Percentiles rank a stretch among this genome's conserved stretches.
These are phyloP conservation scores for Tubosaeta sp. DNA, from an alignment of 768 basidiomycete species.

Conservation along the genomic window DNA sequence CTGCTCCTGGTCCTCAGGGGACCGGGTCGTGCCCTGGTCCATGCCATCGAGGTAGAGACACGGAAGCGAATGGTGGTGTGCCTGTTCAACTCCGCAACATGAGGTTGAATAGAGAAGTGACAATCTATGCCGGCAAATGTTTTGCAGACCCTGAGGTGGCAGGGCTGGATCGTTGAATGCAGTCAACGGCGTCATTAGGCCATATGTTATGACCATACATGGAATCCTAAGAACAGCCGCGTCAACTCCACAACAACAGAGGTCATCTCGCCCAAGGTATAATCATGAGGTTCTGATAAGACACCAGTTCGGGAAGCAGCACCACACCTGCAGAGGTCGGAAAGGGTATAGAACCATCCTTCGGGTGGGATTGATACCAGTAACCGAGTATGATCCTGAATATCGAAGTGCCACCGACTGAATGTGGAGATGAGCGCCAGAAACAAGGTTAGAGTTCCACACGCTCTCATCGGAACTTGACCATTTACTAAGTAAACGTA, in stretches of 20 bases:
- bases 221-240: background rate
- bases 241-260: background rate
- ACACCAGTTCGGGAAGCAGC: too few species aligned
- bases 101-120: background rate
- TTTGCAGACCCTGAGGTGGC: background rate
- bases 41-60: slow-evolving; percentile 6
- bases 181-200: background rate
- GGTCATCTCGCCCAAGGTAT: too few species aligned
- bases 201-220: background rate
- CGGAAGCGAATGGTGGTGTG: background rate
- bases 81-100: background rate
- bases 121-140: background rate
- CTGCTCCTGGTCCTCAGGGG: background rate
- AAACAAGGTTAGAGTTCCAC: background rate
- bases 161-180: too few species aligned
- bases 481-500: too few species aligned
- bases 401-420: too few species aligned
- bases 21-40: slow-evolving; percentile 8
- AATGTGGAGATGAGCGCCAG: background rate
- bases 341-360: too few species aligned
- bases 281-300: too few species aligned
- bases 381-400: too few species aligned
- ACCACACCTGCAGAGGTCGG: too few species aligned
- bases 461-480: background rate
- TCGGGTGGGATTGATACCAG: too few species aligned